These are phyloP conservation scores for Halteria grandinella DNA, from an alignment of 73 alveolate genomes.

Conservation along the genomic window DNA sequence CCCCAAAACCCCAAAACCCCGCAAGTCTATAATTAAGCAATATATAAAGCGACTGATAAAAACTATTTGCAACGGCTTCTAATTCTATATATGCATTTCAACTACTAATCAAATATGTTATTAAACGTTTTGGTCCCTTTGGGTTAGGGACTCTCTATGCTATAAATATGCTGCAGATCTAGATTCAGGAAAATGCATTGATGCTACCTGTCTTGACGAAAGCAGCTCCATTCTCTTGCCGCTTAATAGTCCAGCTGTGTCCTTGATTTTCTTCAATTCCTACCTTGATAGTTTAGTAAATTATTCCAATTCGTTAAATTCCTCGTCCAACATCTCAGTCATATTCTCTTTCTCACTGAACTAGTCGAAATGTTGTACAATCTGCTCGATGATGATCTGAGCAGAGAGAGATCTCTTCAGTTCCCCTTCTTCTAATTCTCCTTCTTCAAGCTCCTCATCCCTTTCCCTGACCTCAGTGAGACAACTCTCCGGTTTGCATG, in stretches of 20 bases:
- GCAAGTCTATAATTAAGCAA: neutral
- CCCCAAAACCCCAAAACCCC: neutral
- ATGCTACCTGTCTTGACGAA: no score
- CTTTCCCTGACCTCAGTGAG: constrained; percentile 2
- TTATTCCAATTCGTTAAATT: constrained; percentile 5
- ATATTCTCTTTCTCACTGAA: constrained; percentile 15
- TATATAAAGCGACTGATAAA: neutral
- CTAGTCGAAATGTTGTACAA: neutral
- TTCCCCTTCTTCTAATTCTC: constrained; percentile 2
- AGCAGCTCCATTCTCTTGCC: no score
- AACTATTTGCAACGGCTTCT: neutral
- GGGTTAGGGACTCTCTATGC: no score
- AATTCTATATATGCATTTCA: no score
- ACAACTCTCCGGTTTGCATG: no score
- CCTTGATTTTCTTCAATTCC: no score
- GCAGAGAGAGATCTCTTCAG: constrained; percentile 8
- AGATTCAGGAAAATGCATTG: no score
- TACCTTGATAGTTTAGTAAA: no score
- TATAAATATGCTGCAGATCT: no score
- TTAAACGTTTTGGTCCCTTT: neutral
- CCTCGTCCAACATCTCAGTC: constrained; percentile 2
- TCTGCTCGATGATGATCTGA: constrained; percentile 23
- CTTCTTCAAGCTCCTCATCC: neutral
- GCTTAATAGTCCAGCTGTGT: no score
- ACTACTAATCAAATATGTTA: no score